Evolutionary conservation across 352 stramenopile species (phyloP), one percentile per base, ranked within the genome.

Genomic region (Globisporangium heterothallicum): DNA sequence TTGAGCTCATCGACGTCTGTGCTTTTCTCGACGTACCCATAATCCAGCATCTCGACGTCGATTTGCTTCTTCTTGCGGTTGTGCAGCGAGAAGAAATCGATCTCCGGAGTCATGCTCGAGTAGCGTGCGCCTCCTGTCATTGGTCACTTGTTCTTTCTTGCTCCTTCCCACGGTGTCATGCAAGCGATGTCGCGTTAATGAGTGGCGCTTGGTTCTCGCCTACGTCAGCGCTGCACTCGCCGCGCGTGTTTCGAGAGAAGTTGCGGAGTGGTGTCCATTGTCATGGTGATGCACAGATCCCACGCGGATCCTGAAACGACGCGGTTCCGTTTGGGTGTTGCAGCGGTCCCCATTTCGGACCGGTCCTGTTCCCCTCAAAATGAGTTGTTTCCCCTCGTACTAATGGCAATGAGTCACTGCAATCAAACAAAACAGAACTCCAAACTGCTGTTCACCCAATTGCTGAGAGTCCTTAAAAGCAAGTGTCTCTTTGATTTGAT

Each of bases 1-100:
- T 91, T 88, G 21, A 98, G 72, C 59, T 96, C 74, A 25, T 94
- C 70, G 30, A 91, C 18, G 62, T 96, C 76, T 9, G 53, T 49
- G 66, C 88, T 95, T 40, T 82, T 80, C 26, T 81, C 71, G 18
- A 98, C 87, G 64, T 94, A 97, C 24, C 55, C 68, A 49, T 97
- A 98, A 74, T 98, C 93, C 29, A 98, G 68, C 74, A 94, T 93
- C 29, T 94, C 82, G 53, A 96, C 72, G 21, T 84, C 70, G 32
- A 95, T 77, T 6, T 72, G 56, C 51, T 78, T 82, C 46, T 62
- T 71, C 61, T 83, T 87, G 58, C 78, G 77, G 42, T 61, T 87
- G 49, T 92, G 74, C 19, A 92, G 68, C 46, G 71, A 78, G 62
- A 90, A 92, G 60, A 74, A 90, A 58, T 92, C 81, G 18, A 82